Conservation (phyloP, 176 grass and related monocot genomes). For the Paspalum vaginatum region DNA sequence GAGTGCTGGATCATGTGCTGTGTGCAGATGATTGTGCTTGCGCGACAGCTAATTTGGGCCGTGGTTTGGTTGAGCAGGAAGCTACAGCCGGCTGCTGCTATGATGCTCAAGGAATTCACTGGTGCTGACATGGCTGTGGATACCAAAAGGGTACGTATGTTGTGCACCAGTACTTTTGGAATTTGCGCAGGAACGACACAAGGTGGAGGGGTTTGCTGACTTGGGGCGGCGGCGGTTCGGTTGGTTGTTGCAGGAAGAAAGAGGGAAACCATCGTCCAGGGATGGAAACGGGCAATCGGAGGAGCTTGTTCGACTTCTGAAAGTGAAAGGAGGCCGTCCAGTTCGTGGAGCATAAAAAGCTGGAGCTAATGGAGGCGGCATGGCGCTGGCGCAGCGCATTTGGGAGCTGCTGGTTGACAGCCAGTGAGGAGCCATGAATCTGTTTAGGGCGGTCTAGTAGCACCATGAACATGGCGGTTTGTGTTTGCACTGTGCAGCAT, state of each 20-base stretch:
- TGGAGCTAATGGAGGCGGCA: neutral
- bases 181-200: neutral
- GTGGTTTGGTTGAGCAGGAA: slow-evolving; percentile 46
- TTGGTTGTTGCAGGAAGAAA: slow-evolving; percentile 40
- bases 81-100: slow-evolving; percentile 47
- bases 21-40: neutral
- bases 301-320: slow-evolving; percentile 28
- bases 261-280: neutral
- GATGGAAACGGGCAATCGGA: neutral
- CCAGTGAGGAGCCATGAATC: neutral
- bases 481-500: too few relatives aligned
- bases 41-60: neutral
- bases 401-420: neutral
- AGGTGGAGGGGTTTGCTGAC: neutral
- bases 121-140: slow-evolving; percentile 34
- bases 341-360: neutral
- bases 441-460: neutral
- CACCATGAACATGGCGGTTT: too few relatives aligned
- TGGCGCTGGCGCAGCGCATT: neutral
- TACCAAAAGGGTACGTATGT: slow-evolving; percentile 36
- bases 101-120: slow-evolving; percentile 65
- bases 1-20: neutral
- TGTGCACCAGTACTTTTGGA: neutral
- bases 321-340: neutral
- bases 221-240: neutral